Percentiles rank a stretch among this genome's conserved stretches.
Evolutionary conservation across 306 rosid species (phyloP).

Genomic region (Carpinus fangiana): DNA sequence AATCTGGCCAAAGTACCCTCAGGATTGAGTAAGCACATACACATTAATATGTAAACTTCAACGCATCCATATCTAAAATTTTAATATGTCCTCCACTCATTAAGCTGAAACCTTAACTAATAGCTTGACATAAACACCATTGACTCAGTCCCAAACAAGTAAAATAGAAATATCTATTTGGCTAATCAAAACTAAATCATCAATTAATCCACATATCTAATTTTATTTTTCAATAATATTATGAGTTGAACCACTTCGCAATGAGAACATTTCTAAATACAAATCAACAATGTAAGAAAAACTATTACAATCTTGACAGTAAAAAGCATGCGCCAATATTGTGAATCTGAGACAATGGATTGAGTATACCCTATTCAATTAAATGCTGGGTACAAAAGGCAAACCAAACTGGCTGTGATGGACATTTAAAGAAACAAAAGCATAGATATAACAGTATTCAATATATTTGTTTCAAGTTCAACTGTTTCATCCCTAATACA

Average conservation of each 20-base stretch:
- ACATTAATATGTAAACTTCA: slow-evolving; percentile 2
- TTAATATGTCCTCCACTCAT: not conserved
- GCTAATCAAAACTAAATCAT: not conserved
- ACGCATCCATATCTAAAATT: not conserved
- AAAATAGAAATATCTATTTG: not conserved
- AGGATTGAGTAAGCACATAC: not conserved
- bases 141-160: not conserved
- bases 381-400: not conserved
- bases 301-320: not conserved
- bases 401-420: not conserved
- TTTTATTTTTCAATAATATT: not conserved
- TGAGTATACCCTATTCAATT: not conserved
- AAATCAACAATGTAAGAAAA: not conserved
- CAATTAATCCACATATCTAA: not conserved
- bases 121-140: not conserved
- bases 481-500: not conserved
- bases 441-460: not conserved
- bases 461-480: not conserved
- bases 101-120: not conserved
- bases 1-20: not conserved
- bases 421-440: not conserved
- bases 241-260: not conserved
- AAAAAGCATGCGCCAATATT: not conserved
- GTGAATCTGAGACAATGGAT: not conserved
- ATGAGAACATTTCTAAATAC: slow-evolving; percentile 8